These are phyloP conservation scores for Plectosphaerella sp. DNA, from an alignment of 2,329 filamentous ascomycete species.

Conservation along the genomic window DNA sequence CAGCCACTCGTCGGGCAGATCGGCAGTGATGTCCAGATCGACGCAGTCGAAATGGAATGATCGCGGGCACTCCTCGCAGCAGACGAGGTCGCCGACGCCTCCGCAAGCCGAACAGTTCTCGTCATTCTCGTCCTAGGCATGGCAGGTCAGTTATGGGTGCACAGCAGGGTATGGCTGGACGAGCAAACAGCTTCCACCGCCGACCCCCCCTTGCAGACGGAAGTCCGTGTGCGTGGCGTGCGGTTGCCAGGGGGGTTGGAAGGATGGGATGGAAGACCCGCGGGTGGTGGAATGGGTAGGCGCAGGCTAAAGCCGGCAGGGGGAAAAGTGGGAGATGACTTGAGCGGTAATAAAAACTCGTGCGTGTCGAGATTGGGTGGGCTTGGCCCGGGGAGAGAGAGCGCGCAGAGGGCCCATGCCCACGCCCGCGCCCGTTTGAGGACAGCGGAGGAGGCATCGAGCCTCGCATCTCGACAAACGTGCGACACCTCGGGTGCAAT, in stretches of 20 bases:
- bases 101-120: conserved; percentile 87
- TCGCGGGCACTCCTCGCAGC: conserved; percentile 87
- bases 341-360: conserved; percentile 19
- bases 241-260: background rate
- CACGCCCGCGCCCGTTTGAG: background rate
- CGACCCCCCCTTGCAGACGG: no score
- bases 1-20: conserved; percentile 74
- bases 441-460: background rate
- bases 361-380: conserved; percentile 11
- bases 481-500: no score
- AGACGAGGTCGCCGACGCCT: conserved; percentile 79
- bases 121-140: conserved; percentile 67
- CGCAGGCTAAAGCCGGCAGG: background rate
- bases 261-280: background rate
- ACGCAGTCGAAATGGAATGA: conserved; percentile 90
- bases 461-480: no score
- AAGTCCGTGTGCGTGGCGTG: no score
- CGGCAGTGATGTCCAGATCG: conserved; percentile 69
- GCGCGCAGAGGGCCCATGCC: background rate
- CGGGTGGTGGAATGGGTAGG: background rate
- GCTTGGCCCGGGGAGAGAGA: conserved; percentile 7
- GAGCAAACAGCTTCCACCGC: conserved; percentile 20
- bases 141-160: background rate
- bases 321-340: conserved; percentile 7
- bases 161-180: conserved; percentile 5